Evolutionary conservation across 2,329 filamentous ascomycete genomes (phyloP).

Genomic region (Fusarium euwallaceae): DNA sequence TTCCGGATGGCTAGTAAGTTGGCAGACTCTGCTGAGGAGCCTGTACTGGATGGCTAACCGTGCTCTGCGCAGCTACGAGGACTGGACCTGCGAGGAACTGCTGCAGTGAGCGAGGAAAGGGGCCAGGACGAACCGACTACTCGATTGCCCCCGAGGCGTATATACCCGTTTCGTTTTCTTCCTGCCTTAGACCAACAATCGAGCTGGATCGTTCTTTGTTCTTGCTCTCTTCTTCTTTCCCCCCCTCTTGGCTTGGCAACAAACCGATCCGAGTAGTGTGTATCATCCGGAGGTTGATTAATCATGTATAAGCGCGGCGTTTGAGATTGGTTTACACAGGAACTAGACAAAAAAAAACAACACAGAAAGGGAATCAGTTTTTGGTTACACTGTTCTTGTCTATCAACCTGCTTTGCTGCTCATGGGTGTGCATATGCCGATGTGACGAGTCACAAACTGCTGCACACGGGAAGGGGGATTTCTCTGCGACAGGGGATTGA

Average conservation of each 20-base stretch:
- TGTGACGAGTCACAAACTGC: constrained; percentile 10
- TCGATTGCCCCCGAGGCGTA: constrained; percentile 41
- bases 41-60: constrained; percentile 24
- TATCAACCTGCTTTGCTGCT: constrained; percentile 7
- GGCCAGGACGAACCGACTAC: constrained; percentile 25
- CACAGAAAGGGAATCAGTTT: constrained; percentile 37
- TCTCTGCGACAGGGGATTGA: constrained; percentile 7
- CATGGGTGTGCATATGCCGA: constrained; percentile 20
- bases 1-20: constrained; percentile 94
- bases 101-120: constrained; percentile 65
- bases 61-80: constrained; percentile 81
- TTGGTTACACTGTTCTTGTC: constrained; percentile 36
- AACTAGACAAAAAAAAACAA: constrained; percentile 47
- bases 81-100: constrained; percentile 98
- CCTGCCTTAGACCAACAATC: constrained; percentile 42
- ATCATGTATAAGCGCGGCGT: constrained; percentile 55
- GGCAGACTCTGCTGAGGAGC: background rate
- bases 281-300: constrained; percentile 41
- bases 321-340: constrained; percentile 48
- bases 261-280: constrained; percentile 23
- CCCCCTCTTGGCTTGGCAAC: constrained; percentile 27
- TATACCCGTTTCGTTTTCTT: constrained; percentile 43
- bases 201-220: constrained; percentile 32
- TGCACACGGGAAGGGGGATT: constrained; percentile 4
- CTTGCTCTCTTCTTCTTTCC: constrained; percentile 4